Evolutionary conservation across 176 grass and related monocot genomes (phyloP).

Genomic region (Avena insularis): DNA sequence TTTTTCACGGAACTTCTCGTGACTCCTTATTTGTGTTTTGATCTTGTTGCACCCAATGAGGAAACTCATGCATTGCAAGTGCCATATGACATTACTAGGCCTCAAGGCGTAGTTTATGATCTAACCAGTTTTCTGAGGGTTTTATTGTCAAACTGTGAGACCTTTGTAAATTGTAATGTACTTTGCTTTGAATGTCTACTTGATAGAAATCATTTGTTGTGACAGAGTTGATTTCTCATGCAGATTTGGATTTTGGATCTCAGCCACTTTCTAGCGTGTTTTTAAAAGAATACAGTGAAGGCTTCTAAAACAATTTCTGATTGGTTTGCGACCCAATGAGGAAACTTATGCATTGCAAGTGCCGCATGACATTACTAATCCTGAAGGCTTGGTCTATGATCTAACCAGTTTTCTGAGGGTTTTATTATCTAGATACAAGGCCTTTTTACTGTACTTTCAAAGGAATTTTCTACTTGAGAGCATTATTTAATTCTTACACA

Average conservation of each 20-base stretch:
- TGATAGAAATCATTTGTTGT: constrained; percentile 13
- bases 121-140: constrained; percentile 22
- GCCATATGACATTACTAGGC: constrained; percentile 33
- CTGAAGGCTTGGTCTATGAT: constrained; percentile 8
- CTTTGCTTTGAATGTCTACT: neutral
- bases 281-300: neutral
- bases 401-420: constrained; percentile 1
- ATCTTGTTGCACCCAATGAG: constrained; percentile 18
- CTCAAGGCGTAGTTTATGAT: constrained; percentile 21
- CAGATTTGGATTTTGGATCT: neutral
- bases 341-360: constrained; percentile 35
- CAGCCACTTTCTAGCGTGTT: neutral
- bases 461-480: neutral
- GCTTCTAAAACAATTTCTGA: neutral
- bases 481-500: constrained; percentile 2
- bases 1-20: neutral
- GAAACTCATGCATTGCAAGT: constrained; percentile 36
- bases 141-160: neutral
- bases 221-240: neutral
- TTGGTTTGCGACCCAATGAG: constrained; percentile 2
- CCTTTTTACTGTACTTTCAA: neutral
- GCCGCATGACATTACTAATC: constrained; percentile 22
- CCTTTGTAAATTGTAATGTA: neutral
- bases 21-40: neutral
- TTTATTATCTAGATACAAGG: neutral